Conservation (phyloP, 192 early-diverging fungal species). For the Coemansia sp. region DNA sequence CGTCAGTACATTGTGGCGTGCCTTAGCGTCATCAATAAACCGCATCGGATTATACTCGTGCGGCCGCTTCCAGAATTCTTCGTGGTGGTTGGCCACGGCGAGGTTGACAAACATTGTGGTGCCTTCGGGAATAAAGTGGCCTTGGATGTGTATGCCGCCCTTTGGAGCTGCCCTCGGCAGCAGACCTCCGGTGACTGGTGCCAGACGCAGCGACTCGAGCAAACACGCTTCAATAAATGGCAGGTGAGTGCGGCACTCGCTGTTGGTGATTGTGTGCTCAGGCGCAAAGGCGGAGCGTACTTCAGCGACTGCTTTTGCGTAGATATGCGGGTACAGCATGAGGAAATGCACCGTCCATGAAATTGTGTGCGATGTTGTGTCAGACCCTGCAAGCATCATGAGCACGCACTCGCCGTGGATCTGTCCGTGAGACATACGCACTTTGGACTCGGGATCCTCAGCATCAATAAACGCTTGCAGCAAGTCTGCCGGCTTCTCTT, state of each 20-base stretch:
- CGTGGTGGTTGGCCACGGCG: slow-evolving; percentile 34
- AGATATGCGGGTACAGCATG: slow-evolving; percentile 32
- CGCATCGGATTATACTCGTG: slow-evolving; percentile 24
- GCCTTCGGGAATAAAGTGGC: slow-evolving; percentile 30
- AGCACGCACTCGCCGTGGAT: slow-evolving; percentile 45
- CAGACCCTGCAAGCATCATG: slow-evolving; percentile 43
- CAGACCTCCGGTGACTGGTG: slow-evolving; percentile 28
- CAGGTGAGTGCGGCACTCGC: slow-evolving; percentile 25
- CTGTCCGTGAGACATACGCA: slow-evolving; percentile 41
- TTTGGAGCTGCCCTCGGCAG: slow-evolving; percentile 28
- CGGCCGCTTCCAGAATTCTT: slow-evolving; percentile 22
- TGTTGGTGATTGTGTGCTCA: slow-evolving; percentile 21
- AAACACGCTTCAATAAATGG: slow-evolving; percentile 46
- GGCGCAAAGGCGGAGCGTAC: slow-evolving; percentile 18
- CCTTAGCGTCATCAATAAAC: slow-evolving; percentile 25
- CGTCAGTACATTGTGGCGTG: slow-evolving; percentile 24
- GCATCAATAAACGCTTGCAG: slow-evolving; percentile 54
- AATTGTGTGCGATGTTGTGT: slow-evolving; percentile 40
- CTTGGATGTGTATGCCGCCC: slow-evolving; percentile 26
- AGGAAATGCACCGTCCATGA: slow-evolving; percentile 38
- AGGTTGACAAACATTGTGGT: slow-evolving; percentile 29
- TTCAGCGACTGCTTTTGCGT: slow-evolving; percentile 19
- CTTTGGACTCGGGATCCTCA: slow-evolving; percentile 45
- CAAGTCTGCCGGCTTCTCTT: slow-evolving; percentile 32
- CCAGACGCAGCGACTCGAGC: slow-evolving; percentile 42